Evolutionary conservation across 306 rosid genomes (phyloP).

Genomic region (Casuarina cunninghamiana): DNA sequence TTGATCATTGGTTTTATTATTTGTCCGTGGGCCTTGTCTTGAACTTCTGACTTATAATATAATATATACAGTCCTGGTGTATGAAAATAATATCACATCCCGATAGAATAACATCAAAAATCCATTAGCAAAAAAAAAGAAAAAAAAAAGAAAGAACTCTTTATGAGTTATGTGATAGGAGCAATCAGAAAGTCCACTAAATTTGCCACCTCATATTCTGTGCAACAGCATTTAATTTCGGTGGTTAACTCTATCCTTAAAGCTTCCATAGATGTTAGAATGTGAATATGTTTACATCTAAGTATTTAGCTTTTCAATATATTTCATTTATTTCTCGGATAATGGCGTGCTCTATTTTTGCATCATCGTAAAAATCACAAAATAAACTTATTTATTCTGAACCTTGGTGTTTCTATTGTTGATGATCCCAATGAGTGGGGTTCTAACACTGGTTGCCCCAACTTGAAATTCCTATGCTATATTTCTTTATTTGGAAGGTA

Average conservation of each 20-base stretch:
- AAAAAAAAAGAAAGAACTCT: background rate
- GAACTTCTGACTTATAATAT: background rate
- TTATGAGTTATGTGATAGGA: background rate
- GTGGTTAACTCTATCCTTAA: background rate
- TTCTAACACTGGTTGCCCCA: background rate
- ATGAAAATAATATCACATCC: background rate
- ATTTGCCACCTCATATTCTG: background rate
- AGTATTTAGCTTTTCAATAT: background rate
- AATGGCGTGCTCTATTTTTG: background rate
- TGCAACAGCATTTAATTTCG: background rate
- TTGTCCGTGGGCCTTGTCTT: background rate
- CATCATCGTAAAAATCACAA: background rate
- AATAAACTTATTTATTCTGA: background rate
- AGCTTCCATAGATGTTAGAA: background rate
- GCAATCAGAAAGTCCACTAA: background rate
- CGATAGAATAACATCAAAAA: background rate
- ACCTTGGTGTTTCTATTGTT: background rate
- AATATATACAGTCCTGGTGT: background rate
- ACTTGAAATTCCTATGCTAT: background rate
- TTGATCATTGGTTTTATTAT: background rate
- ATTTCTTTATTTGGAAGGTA: constrained; percentile 24
- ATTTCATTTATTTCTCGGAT: background rate
- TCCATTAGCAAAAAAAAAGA: background rate
- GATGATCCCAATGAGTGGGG: background rate
- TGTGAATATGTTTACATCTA: background rate